A percentile compares a stretch with the other conserved stretches of the same genome.
Evolutionary conservation across 768 basidiomycete species (phyloP).

Genomic region (Russula ochroleuca): DNA sequence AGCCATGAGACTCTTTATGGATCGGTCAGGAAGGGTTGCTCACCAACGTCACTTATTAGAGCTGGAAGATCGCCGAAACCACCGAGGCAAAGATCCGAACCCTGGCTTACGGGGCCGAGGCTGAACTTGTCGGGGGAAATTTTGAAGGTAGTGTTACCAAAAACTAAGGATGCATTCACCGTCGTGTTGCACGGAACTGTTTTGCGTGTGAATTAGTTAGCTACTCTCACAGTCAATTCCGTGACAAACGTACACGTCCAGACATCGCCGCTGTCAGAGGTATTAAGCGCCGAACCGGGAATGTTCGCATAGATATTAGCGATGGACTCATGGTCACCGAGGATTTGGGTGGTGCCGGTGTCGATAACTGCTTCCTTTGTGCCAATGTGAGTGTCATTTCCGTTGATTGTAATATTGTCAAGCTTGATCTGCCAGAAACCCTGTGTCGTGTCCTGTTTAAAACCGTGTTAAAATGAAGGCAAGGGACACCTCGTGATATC

Average conservation of each 20-base stretch:
- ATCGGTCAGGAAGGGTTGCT: not conserved
- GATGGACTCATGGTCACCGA: not conserved
- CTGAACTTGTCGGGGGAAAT: not conserved
- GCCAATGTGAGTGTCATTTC: not conserved
- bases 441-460: too few species aligned
- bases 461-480: not conserved
- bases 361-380: not conserved
- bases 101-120: not conserved
- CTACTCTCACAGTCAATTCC: not conserved
- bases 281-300: too few species aligned
- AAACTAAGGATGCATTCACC: not conserved
- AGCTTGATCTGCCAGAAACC: not conserved
- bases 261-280: too few species aligned
- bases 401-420: not conserved
- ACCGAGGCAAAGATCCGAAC: not conserved
- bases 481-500: not conserved
- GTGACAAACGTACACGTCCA: not conserved
- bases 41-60: too few species aligned
- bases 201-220: not conserved
- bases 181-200: not conserved
- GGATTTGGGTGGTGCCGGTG: not conserved
- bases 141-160: not conserved
- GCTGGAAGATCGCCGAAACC: not conserved
- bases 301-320: not conserved
- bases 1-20: not conserved